Conservation (phyloP, 208 protist species). For the Perkinsela sp. region DNA sequence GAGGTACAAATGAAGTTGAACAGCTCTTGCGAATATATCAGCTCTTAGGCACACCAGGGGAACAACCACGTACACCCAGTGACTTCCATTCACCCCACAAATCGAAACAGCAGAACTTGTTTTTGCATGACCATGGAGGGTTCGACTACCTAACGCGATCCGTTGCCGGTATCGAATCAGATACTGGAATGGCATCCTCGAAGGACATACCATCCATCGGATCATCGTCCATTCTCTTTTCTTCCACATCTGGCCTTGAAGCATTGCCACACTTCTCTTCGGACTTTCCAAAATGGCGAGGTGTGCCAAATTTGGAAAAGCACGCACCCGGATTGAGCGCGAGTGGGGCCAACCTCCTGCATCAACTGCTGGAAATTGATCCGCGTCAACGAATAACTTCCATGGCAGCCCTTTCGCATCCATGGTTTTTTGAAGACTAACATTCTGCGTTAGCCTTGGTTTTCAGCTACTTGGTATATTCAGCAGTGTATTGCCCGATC, state of each 20-base stretch:
- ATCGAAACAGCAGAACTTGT: no score
- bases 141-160: no score
- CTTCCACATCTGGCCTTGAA: slow-evolving; percentile 2
- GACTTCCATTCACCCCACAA: no score
- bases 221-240: slow-evolving; percentile 3
- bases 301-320: background rate
- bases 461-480: no score
- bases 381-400: slow-evolving; percentile 11
- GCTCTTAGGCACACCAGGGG: slow-evolving; percentile 5
- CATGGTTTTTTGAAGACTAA: slow-evolving; percentile 11
- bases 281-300: slow-evolving; percentile 2
- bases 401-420: slow-evolving; percentile 10
- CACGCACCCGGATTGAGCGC: background rate
- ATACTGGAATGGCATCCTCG: slow-evolving; percentile 7
- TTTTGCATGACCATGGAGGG: no score
- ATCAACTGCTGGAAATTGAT: slow-evolving; percentile 10
- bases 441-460: no score
- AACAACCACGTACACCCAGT: slow-evolving; percentile 14
- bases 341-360: slow-evolving; percentile 8
- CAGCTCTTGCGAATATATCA: slow-evolving; percentile 29
- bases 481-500: no score
- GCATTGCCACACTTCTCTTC: background rate
- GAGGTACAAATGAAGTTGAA: slow-evolving; percentile 56
- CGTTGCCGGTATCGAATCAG: no score
- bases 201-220: slow-evolving; percentile 5